Percentiles rank a stretch among this genome's conserved stretches.
phyloP scores from a whole-genome alignment of 2,329 filamentous ascomycete genomes.

The Colletotrichum sp. region DNA sequence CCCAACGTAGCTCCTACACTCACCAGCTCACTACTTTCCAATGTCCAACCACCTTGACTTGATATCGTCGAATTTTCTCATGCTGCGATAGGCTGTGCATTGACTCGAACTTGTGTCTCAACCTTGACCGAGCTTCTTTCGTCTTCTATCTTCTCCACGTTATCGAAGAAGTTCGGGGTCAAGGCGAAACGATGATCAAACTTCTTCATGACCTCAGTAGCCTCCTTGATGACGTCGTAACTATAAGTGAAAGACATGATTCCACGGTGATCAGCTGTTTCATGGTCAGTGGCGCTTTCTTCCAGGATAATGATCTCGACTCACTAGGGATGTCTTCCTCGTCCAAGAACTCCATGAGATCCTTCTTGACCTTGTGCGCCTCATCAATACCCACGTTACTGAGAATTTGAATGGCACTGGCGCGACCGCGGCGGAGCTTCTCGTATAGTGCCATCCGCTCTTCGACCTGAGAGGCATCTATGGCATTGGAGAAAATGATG shows the following conservation, averaged over 20 bases:
- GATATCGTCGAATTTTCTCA: background rate
- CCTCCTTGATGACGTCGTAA: slow-evolving; percentile 24
- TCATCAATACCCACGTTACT: slow-evolving; percentile 41
- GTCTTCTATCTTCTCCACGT: background rate
- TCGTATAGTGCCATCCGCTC: slow-evolving; percentile 29
- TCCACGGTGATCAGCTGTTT: slow-evolving; percentile 1
- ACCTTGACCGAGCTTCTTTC: background rate
- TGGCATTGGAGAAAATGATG: slow-evolving; percentile 28
- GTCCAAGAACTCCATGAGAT: slow-evolving; percentile 30
- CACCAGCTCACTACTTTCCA: background rate
- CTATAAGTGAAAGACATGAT: slow-evolving; percentile 22
- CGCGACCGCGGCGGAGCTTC: slow-evolving; percentile 28
- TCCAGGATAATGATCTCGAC: background rate
- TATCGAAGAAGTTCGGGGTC: slow-evolving; percentile 26
- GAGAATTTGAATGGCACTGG: slow-evolving; percentile 42
- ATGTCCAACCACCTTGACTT: background rate
- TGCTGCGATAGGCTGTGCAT: background rate
- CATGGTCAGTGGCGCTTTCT: background rate
- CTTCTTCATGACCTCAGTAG: slow-evolving; percentile 22
- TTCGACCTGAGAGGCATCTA: slow-evolving; percentile 23
- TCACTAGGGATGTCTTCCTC: slow-evolving; percentile 35
- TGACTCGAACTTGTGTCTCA: background rate
- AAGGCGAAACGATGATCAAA: slow-evolving; percentile 23
- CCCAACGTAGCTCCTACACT: background rate
- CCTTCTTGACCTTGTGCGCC: slow-evolving; percentile 28